These are phyloP conservation scores for Daedalea quercina DNA, from an alignment of 768 basidiomycete genomes.

Conservation along the genomic window DNA sequence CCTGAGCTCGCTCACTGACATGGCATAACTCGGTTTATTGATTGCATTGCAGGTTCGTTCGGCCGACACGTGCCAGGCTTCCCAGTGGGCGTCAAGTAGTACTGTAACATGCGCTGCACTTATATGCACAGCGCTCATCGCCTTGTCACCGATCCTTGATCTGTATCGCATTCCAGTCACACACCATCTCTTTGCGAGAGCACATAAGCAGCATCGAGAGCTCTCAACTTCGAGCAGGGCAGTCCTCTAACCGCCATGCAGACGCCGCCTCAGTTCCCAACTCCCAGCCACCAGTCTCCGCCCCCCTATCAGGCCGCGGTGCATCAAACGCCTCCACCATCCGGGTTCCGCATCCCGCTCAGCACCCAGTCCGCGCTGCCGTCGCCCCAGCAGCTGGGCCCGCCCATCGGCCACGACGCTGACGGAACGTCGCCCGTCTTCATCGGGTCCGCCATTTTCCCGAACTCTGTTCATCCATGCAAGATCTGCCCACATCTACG, in stretches of 20 bases:
- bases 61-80: not conserved
- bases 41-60: too few species aligned
- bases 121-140: not conserved
- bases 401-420: constrained; percentile 47
- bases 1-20: too few species aligned
- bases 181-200: not conserved
- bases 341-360: constrained; percentile 62
- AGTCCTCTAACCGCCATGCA: not conserved
- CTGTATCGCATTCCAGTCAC: not conserved
- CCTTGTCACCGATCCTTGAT: not conserved
- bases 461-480: constrained; percentile 69
- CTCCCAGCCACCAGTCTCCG: constrained; percentile 2
- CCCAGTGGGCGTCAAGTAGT: not conserved
- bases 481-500: constrained; percentile 65
- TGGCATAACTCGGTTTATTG: too few species aligned
- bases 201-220: not conserved
- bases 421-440: constrained; percentile 56
- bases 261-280: constrained; percentile 7
- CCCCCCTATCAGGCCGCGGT: constrained; percentile 8
- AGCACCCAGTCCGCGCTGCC: constrained; percentile 40
- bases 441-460: constrained; percentile 68
- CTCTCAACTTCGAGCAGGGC: not conserved
- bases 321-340: constrained; percentile 38
- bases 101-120: not conserved
- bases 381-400: constrained; percentile 32